Base-by-base conservation (phyloP, 768 basidiomycete species). In the Termitomyces sp. region DNA sequence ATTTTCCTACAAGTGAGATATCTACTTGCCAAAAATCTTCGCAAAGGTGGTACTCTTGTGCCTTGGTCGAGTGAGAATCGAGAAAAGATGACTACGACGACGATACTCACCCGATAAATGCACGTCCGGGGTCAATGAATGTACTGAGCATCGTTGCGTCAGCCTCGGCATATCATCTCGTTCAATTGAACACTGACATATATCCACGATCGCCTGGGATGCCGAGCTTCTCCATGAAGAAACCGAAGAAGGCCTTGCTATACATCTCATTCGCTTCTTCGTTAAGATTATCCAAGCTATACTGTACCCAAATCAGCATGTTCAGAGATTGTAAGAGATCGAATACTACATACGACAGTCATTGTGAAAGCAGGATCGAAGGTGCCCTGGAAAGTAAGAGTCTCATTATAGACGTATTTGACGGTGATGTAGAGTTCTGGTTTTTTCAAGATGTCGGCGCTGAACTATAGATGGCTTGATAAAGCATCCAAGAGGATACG, bases 331-430 rank as follows among this genome's bases (percentile, higher is more conserved):
- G 9, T 41, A 26, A 26, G 16, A 55, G 23, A 3, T 32, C 30
- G n/a, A 13, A 54, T 43, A 30, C 40, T 54, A 75, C 87, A 55
- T 60, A 90, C 89, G 59, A 87, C 72, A 49, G 69, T 71, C 55
- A 90, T 71, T 52, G 80, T 73, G 70, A 87, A 81, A 4, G 87
- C 84, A 20, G 88, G 88, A 16, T 88, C 87, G 55, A 87, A 81
- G 4, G 81, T 81, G 14, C 87, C 88, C 20, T 63, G 75, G 65
- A 84, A 89, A 3, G 83, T 78, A 60, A 89, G 77, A 38, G 74
- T 77, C 55, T 88, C 83, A 63, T 85, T 83, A 73, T 85, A 77
- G 12, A 69, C 75, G 64, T 84, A 78, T 62, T 78, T 77, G 61
- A 83, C 72, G n/a, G 78, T 75, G 63, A 90, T 82, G 62, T 79